Evolutionary conservation across 495 filamentous ascomycete genomes (phyloP).

Genomic region (Penicillium coffeae): DNA sequence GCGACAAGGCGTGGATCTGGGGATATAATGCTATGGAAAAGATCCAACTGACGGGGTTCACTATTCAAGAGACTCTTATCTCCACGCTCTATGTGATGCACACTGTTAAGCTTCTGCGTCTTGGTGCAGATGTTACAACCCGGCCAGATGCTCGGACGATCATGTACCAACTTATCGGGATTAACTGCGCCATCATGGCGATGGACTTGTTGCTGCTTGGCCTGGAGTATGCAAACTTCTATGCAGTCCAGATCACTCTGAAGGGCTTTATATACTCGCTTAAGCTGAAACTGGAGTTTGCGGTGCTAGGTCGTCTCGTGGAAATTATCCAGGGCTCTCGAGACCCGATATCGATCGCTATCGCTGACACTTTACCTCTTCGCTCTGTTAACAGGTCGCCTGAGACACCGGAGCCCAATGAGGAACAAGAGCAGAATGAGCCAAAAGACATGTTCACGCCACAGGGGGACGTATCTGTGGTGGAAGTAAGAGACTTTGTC

Average conservation of each 20-base stretch:
- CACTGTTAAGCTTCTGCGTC: slow-evolving; percentile 47
- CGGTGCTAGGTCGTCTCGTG: slow-evolving; percentile 53
- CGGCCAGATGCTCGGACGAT: slow-evolving; percentile 39
- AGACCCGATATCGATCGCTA: slow-evolving; percentile 23
- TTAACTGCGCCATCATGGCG: slow-evolving; percentile 50
- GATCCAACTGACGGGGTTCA: slow-evolving; percentile 54
- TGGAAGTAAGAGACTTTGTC: slow-evolving; percentile 15
- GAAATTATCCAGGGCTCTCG: slow-evolving; percentile 35
- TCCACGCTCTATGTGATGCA: slow-evolving; percentile 57
- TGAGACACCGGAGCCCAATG: slow-evolving; percentile 6
- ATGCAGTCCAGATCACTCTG: slow-evolving; percentile 51
- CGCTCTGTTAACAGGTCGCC: slow-evolving; percentile 15
- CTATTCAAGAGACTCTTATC: slow-evolving; percentile 53
- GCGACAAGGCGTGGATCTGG: slow-evolving; percentile 29
- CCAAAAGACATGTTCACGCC: slow-evolving; percentile 11
- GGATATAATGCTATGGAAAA: slow-evolving; percentile 55
- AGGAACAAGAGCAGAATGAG: slow-evolving; percentile 3
- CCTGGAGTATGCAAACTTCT: slow-evolving; percentile 50
- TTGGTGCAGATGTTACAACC: slow-evolving; percentile 31
- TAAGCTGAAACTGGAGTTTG: slow-evolving; percentile 62
- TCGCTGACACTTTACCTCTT: slow-evolving; percentile 27
- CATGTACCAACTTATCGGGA: slow-evolving; percentile 52
- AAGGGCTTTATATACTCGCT: slow-evolving; percentile 60
- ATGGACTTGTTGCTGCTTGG: slow-evolving; percentile 49
- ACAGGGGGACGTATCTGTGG: slow-evolving; percentile 1